A percentile compares a stretch with the other conserved stretches of the same genome.
Evolutionary conservation across 768 basidiomycete genomes (phyloP).

Genomic region (Tricholoma sp.): DNA sequence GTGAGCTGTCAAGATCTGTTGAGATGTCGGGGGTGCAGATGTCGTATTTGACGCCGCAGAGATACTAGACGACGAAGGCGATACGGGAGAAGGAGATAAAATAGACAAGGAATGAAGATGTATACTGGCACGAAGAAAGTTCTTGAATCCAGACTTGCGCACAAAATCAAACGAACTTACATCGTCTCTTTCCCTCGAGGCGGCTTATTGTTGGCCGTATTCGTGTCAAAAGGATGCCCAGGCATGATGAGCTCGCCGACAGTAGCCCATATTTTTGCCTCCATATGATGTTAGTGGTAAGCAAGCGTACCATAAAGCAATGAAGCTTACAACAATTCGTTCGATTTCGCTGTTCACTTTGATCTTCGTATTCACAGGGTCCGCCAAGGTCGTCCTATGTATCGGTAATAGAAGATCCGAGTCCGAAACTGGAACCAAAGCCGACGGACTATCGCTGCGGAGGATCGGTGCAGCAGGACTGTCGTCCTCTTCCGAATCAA

Average conservation of each 20-base stretch:
- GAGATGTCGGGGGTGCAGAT: constrained; percentile 43
- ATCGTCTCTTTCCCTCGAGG: constrained; percentile 57
- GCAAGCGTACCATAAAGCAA: background rate
- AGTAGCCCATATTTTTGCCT: constrained; percentile 69
- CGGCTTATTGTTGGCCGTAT: constrained; percentile 32
- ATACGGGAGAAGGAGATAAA: constrained; percentile 45
- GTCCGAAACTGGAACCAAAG: background rate
- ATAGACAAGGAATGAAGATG: constrained; percentile 54
- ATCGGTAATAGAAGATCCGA: background rate
- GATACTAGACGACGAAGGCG: constrained; percentile 51
- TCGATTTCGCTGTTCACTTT: constrained; percentile 62
- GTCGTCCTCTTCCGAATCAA: background rate
- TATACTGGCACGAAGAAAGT: constrained; percentile 32
- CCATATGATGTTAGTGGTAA: background rate
- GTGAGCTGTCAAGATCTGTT: constrained; percentile 69
- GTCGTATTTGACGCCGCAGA: constrained; percentile 35
- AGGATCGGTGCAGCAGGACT: background rate
- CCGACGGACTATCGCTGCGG: background rate
- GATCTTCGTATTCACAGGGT: constrained; percentile 26
- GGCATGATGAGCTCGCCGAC: constrained; percentile 62
- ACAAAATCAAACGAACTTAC: constrained; percentile 31
- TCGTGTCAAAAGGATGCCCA: constrained; percentile 35
- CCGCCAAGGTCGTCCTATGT: background rate
- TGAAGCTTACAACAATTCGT: constrained; percentile 47
- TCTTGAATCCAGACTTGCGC: constrained; percentile 1